Conservation (phyloP, 768 basidiomycete species). For the Pleurotus giganteus region DNA sequence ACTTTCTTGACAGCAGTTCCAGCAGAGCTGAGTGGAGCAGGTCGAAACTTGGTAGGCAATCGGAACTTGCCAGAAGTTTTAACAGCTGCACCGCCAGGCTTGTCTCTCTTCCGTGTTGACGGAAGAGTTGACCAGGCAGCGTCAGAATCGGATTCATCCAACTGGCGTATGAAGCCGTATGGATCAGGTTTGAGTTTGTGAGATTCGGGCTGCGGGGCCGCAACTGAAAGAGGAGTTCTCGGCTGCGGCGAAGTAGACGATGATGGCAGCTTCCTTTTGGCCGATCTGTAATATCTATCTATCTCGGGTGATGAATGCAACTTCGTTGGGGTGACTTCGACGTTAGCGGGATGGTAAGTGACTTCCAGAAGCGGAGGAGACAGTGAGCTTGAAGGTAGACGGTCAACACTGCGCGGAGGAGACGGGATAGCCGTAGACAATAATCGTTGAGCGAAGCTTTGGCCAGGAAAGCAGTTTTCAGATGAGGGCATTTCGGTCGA, state of each 20-base stretch:
- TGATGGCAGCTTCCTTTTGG: not conserved
- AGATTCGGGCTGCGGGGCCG: not conserved
- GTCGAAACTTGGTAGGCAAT: slow-evolving; percentile 3
- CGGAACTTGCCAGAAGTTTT: slow-evolving; percentile 12
- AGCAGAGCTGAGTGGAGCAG: not conserved
- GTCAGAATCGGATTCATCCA: slow-evolving; percentile 2
- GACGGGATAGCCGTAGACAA: too few species aligned
- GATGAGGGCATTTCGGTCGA: too few species aligned
- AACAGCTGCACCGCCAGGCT: too few species aligned
- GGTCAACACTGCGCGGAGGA: too few species aligned
- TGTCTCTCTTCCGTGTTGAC: not conserved
- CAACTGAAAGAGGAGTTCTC: not conserved
- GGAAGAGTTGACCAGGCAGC: slow-evolving; percentile 4
- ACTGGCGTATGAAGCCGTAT: not conserved
- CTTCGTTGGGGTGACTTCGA: too few species aligned
- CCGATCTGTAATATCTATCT: not conserved
- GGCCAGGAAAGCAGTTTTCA: too few species aligned
- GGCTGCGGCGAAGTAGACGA: not conserved
- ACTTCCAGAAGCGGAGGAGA: too few species aligned
- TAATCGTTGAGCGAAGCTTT: too few species aligned
- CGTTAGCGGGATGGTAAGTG: too few species aligned
- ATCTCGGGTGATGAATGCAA: too few species aligned
- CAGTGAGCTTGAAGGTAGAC: too few species aligned
- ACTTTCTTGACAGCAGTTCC: not conserved
- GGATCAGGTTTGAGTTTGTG: not conserved